Percentiles rank a stretch among this genome's conserved stretches.
These are phyloP conservation scores for Fraxinus greggii DNA, from an alignment of 305 asterid species.

Conservation along the genomic window DNA sequence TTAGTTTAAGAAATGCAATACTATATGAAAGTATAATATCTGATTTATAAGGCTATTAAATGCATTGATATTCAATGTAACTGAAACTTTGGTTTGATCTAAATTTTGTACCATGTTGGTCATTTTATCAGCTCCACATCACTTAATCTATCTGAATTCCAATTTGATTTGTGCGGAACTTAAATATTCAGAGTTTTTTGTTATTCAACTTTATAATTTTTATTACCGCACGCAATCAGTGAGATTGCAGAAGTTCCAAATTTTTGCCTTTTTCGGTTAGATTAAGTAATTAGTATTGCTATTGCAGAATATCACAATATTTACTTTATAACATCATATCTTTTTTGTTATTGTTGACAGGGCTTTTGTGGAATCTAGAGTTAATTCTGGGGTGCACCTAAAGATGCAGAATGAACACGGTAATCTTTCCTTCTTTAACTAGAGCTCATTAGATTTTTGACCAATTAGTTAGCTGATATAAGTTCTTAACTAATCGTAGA, in stretches of 20 bases:
- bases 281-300: background rate
- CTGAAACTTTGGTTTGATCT: background rate
- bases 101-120: constrained; percentile 4
- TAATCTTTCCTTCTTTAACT: background rate
- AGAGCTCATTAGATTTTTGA: background rate
- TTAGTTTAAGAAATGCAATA: background rate
- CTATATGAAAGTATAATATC: background rate
- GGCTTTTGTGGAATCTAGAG: background rate
- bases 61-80: background rate
- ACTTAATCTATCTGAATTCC: constrained; percentile 6
- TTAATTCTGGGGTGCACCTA: background rate
- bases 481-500: constrained; percentile 1
- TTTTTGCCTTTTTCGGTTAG: background rate
- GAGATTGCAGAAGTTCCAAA: background rate
- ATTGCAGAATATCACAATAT: constrained; percentile 8
- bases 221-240: background rate
- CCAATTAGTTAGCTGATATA: constrained; percentile 12
- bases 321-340: background rate
- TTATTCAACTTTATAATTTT: background rate
- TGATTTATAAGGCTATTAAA: background rate
- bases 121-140: constrained; percentile 6
- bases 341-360: constrained; percentile 15
- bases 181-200: constrained; percentile 2
- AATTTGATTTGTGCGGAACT: background rate
- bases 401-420: constrained; percentile 4